These are phyloP conservation scores for Microdochium trichocladiopsis DNA, from an alignment of 2,329 filamentous ascomycete species.

Conservation along the genomic window DNA sequence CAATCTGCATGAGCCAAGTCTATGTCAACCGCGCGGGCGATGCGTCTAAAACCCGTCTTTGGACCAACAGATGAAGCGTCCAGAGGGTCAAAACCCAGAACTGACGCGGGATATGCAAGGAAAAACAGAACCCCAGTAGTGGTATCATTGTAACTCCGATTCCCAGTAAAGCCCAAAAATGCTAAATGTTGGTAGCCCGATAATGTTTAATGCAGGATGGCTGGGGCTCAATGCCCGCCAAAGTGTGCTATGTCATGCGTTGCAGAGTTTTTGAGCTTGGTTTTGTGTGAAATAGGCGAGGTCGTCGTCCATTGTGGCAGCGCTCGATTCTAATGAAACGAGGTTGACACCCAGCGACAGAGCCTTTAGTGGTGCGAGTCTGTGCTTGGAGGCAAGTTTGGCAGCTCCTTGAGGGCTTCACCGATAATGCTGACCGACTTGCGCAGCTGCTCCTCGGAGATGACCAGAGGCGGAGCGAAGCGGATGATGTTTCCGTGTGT, in stretches of 20 bases:
- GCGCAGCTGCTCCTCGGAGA: slow-evolving; percentile 79
- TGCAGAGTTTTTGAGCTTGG: slow-evolving; percentile 1
- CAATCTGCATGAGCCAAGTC: neutral
- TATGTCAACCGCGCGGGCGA: neutral
- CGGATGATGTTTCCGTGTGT: slow-evolving; percentile 98
- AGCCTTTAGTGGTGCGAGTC: neutral
- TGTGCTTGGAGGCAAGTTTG: slow-evolving; percentile 26
- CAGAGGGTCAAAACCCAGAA: neutral
- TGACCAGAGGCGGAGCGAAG: slow-evolving; percentile 92
- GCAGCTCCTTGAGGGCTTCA: slow-evolving; percentile 75
- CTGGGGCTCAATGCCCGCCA: neutral
- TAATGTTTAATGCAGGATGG: neutral
- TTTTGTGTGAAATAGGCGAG: neutral
- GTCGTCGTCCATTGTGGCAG: neutral
- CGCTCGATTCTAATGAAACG: neutral
- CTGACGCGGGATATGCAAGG: slow-evolving; percentile 1
- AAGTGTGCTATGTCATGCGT: neutral
- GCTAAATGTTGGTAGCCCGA: neutral
- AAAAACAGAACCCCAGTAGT: neutral
- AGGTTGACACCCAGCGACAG: no score
- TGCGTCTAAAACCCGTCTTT: no score
- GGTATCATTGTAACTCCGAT: neutral
- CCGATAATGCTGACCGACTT: slow-evolving; percentile 73
- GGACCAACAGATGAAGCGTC: no score
- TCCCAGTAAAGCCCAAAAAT: neutral